Base-by-base conservation (phyloP, 176 grass and related monocot species). In the Musa schizocarpa region DNA sequence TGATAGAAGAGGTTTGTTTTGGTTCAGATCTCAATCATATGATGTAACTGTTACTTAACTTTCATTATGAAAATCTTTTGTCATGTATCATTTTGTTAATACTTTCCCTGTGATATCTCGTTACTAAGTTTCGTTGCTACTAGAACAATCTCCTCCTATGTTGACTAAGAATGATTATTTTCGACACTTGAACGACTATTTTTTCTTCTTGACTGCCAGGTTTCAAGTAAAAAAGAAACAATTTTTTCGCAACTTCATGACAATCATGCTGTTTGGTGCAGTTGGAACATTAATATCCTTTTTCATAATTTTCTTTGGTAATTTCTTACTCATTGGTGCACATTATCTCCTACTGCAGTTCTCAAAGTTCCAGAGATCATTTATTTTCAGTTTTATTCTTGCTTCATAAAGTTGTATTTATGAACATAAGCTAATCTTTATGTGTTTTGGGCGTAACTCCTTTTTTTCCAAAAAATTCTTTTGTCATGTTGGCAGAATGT, bases 211-310 rank as follows among this genome's bases (percentile, higher is more conserved):
- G 17, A 57, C 16, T 16, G 53, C 10, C 84, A 99, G 96, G 75
- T 99, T 99, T 74, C 96, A 99, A 82, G 96, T 99, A 26, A 99
- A 99, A 79, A 99, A 99, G 91, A 99, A 99, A 72, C 84, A 94
- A 43, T 99, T 99, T 81, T 99, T 99, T 71, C 74, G 86, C 80
- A 99, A 99, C 77, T 99, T 99, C 85, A 92, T 99, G 80, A 99
- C 96, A 54, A 99, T 99, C 64, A 86, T 84, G 29, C 76, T 99
- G 75, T 99, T 99, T 74, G 96, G 96, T 34, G 96, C 86, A 7
- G 65, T 99, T 63, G 96, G 96, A 52, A 99, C 96, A 76, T 79
- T 99, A 73, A 99, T 99, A 50, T 99, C 96, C 54, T 99, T 99
- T 64, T 89, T 92, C 91, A 94, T 86, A 3, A 88, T 99, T 76